These are phyloP conservation scores for Blastomyces silverae DNA, from an alignment of 2,329 filamentous ascomycete genomes.

Conservation along the genomic window DNA sequence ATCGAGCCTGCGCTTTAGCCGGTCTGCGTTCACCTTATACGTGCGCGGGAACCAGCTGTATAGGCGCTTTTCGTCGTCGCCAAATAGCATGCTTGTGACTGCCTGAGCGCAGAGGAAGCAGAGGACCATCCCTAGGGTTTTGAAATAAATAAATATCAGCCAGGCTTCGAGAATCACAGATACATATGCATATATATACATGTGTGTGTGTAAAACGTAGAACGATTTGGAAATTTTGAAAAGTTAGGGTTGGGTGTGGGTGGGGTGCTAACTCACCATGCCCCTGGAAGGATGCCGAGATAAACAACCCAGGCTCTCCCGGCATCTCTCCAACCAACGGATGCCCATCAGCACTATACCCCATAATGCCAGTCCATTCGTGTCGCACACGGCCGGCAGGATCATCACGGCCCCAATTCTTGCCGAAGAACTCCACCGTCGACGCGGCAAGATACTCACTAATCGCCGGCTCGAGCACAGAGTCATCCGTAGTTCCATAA, in stretches of 20 bases:
- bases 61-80: conserved; percentile 17
- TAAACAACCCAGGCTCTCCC: conserved; percentile 21
- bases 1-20: conserved; percentile 10
- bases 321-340: conserved; percentile 48
- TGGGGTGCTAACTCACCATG: conserved; percentile 17
- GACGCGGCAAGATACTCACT: conserved; percentile 24
- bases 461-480: conserved; percentile 21
- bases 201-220: background rate
- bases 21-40: conserved; percentile 17
- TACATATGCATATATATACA: background rate
- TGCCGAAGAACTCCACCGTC: conserved; percentile 30
- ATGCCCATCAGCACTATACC: conserved; percentile 48
- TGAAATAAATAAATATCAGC: background rate
- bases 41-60: conserved; percentile 19
- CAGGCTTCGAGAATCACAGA: background rate
- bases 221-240: background rate
- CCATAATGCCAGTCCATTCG: conserved; percentile 55
- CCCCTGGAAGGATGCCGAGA: conserved; percentile 21
- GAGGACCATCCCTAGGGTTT: conserved; percentile 18
- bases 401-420: conserved; percentile 41
- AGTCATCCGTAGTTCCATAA: conserved; percentile 24
- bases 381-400: conserved; percentile 41
- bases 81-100: conserved; percentile 19
- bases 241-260: background rate
- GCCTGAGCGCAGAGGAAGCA: conserved; percentile 19